Base-by-base conservation (phyloP, 306 rosid species). In the Styphnolobium japonicum region DNA sequence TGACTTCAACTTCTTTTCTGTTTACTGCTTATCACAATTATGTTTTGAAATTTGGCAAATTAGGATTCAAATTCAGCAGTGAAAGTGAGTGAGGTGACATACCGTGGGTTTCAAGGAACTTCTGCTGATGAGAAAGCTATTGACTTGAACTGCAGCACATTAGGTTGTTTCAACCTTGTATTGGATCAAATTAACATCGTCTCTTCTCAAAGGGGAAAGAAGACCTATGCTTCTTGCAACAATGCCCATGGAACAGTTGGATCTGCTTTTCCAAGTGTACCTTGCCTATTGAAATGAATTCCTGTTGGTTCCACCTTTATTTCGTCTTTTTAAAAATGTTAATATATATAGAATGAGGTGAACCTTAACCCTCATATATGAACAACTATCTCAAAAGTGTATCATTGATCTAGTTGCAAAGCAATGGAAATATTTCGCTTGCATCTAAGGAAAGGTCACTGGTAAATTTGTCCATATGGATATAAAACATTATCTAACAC, bases 81-180 rank as follows among this genome's bases (percentile, higher is more conserved):
- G 19, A 0, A 19, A 4, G 88, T 88, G 31, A 81, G 77, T 9
- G 78, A 71, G 1, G 83, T 85, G 3, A 83, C 67, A 14, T 88
- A 16, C 10, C 77, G 64, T 0, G 53, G 57, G 4, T 12, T 88
- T 43, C 3, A 11, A 0, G 91, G 91, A 66, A 85, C 85, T n/a
- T 75, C 48, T 0, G 21, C 12, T 0, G 2, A 6, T 31, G 85
- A 81, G 5, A 1, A 37, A 0, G 89, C 83, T 1, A 78, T 86
- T 7, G 12, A 11, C 0, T 46, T 86, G 0, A 12, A 64, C 1
- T 88, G 92, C 22, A 6, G 66, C 5, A 0, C 7, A 0, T 3
- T 0, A 5, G 71, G 79, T 10, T 85, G 91, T 53, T 51, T 9
- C 45, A 57, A 80, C 14, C 3, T 85, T 48, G 4, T 19, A 1